phyloP scores from a whole-genome alignment of 352 stramenopile species.

The Globisporangium heterothallicum region DNA sequence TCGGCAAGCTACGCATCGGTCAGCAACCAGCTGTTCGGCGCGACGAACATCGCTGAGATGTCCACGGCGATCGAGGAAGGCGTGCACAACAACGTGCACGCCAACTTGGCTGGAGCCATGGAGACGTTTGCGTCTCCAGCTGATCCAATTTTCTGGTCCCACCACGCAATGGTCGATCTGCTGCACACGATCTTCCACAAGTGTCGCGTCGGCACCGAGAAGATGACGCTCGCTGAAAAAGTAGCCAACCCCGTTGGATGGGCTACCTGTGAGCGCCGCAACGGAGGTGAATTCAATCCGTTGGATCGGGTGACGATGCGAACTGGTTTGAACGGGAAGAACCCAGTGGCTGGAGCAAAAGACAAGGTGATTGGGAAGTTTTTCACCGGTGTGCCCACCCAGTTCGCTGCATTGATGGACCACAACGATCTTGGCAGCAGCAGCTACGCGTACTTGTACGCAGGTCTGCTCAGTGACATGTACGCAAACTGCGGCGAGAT shows the following conservation, averaged over 20 bases:
- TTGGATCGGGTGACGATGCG: constrained; percentile 33
- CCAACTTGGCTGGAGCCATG: constrained; percentile 38
- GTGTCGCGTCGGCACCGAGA: constrained; percentile 39
- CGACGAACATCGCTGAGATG: constrained; percentile 48
- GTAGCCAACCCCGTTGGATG: constrained; percentile 29
- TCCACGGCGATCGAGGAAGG: constrained; percentile 36
- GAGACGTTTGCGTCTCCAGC: constrained; percentile 35
- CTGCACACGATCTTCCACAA: constrained; percentile 71
- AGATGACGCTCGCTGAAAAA: constrained; percentile 42
- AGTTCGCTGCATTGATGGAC: constrained; percentile 42
- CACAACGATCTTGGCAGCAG: constrained; percentile 31
- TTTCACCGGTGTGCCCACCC: constrained; percentile 26
- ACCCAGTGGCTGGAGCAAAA: constrained; percentile 22
- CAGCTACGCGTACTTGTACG: constrained; percentile 41
- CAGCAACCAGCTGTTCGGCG: constrained; percentile 36
- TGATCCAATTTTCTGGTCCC: constrained; percentile 71
- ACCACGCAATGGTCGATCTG: constrained; percentile 60
- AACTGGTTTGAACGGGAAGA: constrained; percentile 26
- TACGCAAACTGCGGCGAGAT: background rate
- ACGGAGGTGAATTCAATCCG: constrained; percentile 32
- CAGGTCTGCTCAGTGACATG: background rate
- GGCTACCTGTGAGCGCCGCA: constrained; percentile 37
- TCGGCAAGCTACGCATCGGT: constrained; percentile 39
- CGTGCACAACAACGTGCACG: constrained; percentile 59
- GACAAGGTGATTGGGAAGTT: constrained; percentile 36